Conservation (phyloP, 345 rosid species). For the Garcia nutans region DNA sequence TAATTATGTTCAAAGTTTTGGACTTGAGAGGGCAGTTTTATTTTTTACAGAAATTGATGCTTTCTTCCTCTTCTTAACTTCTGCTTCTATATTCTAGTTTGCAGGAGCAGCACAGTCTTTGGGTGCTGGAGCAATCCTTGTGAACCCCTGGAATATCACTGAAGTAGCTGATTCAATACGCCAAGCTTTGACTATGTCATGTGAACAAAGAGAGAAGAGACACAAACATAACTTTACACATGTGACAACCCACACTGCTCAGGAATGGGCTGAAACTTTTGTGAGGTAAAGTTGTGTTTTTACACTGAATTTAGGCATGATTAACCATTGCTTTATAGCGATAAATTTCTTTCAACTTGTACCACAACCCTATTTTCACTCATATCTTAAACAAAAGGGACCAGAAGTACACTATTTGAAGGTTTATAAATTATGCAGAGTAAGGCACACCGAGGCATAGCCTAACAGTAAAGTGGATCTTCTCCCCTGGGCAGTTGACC, state of each 20-base stretch:
- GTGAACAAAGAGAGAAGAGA: slow-evolving; percentile 90
- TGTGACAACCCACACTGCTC: slow-evolving; percentile 87
- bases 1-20: background rate
- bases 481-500: too few relatives aligned
- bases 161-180: slow-evolving; percentile 95
- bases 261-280: slow-evolving; percentile 99
- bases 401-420: background rate
- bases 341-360: background rate
- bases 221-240: slow-evolving; percentile 76
- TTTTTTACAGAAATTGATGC: background rate
- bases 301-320: background rate
- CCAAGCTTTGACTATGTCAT: slow-evolving; percentile 73
- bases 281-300: slow-evolving; percentile 56
- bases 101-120: slow-evolving; percentile 99
- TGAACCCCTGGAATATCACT: slow-evolving; percentile 99
- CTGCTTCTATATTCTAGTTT: slow-evolving; percentile 49
- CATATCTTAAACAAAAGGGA: background rate
- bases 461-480: too few relatives aligned
- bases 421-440: background rate
- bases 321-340: background rate
- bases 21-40: background rate
- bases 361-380: background rate
- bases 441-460: too few relatives aligned
- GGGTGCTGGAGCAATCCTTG: slow-evolving; percentile 98
- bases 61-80: background rate